Conservation (phyloP, 2,329 filamentous ascomycete species). For the Xylaria digitata region DNA sequence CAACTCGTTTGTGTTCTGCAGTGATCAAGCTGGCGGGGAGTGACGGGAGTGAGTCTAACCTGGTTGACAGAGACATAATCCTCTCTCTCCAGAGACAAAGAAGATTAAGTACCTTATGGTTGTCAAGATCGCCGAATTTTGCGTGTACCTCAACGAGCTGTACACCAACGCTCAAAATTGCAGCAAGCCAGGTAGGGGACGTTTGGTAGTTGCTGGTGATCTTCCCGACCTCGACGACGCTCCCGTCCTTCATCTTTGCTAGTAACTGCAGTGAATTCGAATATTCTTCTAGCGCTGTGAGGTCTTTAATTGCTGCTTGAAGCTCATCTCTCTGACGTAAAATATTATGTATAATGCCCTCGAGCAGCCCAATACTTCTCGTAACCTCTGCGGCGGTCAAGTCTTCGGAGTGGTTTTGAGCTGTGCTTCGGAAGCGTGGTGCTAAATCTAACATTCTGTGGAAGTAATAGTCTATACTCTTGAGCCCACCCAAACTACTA, state of each 20-base stretch:
- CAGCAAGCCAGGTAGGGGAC: constrained; percentile 70
- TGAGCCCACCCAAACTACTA: constrained; percentile 46
- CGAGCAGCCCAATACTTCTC: constrained; percentile 85
- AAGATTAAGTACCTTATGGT: constrained; percentile 56
- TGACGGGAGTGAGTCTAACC: constrained; percentile 56
- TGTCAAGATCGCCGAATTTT: constrained; percentile 68
- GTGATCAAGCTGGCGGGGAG: constrained; percentile 66
- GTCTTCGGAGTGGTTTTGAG: constrained; percentile 83
- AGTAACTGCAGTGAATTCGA: constrained; percentile 54
- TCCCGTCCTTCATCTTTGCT: constrained; percentile 41
- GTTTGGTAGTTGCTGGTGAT: constrained; percentile 45
- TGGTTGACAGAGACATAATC: constrained; percentile 58
- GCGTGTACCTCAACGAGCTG: constrained; percentile 74
- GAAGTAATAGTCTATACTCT: constrained; percentile 76
- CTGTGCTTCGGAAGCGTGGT: constrained; percentile 72
- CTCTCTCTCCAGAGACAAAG: constrained; percentile 63
- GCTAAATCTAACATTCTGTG: constrained; percentile 82
- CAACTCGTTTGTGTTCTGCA: constrained; percentile 50
- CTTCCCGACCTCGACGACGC: constrained; percentile 39
- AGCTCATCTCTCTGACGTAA: constrained; percentile 69
- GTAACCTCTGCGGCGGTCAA: constrained; percentile 82
- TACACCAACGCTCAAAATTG: constrained; percentile 72
- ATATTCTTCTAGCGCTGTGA: constrained; percentile 54
- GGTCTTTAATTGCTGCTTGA: constrained; percentile 52
- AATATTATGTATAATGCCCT: constrained; percentile 79